Evolutionary conservation across 257 asterid species (phyloP), one percentile per base, ranked within the genome.

Genomic region (Ilex asprella): DNA sequence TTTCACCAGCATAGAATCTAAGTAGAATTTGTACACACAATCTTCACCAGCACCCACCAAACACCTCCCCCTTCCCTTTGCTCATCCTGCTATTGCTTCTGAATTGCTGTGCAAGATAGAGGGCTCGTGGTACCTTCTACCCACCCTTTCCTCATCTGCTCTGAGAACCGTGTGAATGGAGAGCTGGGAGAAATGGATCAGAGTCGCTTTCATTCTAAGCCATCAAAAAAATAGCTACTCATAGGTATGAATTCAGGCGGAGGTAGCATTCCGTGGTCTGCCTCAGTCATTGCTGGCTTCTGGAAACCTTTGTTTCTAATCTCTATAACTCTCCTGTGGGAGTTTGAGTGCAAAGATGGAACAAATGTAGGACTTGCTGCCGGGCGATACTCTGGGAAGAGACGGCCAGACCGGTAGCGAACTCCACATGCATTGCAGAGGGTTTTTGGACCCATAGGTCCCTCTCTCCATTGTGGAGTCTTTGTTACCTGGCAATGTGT

Each of bases 391-490:
- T 89, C 97, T 0, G 97, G 95, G 50, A 64, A 81, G 2, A 89
- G 73, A 12, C 95, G 87, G 11, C 97, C 95, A 0, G 97, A 89
- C 16, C 97, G 71, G 68, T 78, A 83, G 3, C 97, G 84, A 30
- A 89, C 97, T 8, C 97, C 97, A 55, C 97, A 89, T 1, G 97
- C 97, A n/a, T 89, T 89, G 83, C 97, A 89, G 10, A 89, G 78
- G 2, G 94, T 86, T 81, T 80, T 84, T 0, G 91, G 95, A 2
- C 97, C 97, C 76, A 70, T 8, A 0, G 97, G 97, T 15, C 97
- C 97, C 84, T 84, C 95, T 55, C 97, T 78, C 95, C 97, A 89
- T 67, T 89, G 97, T 6, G 97, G 97, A 0, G 97, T 89, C 76
- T 77, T 83, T 31, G 89, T 79, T 32, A 79, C 84, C 72, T 86